Base-by-base conservation (phyloP, 2,329 filamentous ascomycete species). In the Aureobasidium uvarum region DNA sequence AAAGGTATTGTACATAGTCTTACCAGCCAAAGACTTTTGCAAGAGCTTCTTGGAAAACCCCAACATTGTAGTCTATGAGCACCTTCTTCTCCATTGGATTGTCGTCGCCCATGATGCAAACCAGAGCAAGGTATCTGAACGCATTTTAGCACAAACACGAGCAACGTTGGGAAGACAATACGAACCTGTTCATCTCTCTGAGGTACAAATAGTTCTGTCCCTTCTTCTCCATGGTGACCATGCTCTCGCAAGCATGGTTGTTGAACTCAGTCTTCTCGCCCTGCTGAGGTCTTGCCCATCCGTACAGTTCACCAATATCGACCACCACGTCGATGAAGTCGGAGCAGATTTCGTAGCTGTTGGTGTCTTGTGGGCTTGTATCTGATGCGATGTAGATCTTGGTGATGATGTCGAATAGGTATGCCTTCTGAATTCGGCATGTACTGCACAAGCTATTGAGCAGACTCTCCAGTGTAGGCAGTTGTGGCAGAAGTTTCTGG, bases 311-410 rank as follows among this genome's bases (percentile, higher is more conserved):
- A 33, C 92, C 95, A 63, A 98, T 90, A 75, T 99, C 95, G 66
- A 98, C 94, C 68, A 99, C 96, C 67, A 98, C 92, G 76, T 99
- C 95, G 71, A 99, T 97, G 75, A 96, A 98, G 75, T 99, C 95
- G 58, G 92, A 96, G 80, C 95, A 99, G 74, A 98, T 96, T 79
- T 98, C 95, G 77, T 99, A 99, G 75, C 91, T 94, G 48, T 91
- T 90, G 84, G 97, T 95, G 74, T 98, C 94, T 38, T 94, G 91
- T 0, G 94, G 94, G 45, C 91, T 89, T 36, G 89, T 95, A 76
- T 99, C 95, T 5, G 94, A 97, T 0, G 95, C 95, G 71, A 99
- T 96, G 80, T 99, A 99, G 68, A 99, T 96, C 80, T 99, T 99
- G 79, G 91, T 96, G 71, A 96, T 85, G 10, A 98, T 93, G 74